Percentiles rank a stretch among this genome's conserved stretches.
Evolutionary conservation across 257 asterid genomes (phyloP).

Genomic region (Plectranthus barbatus): DNA sequence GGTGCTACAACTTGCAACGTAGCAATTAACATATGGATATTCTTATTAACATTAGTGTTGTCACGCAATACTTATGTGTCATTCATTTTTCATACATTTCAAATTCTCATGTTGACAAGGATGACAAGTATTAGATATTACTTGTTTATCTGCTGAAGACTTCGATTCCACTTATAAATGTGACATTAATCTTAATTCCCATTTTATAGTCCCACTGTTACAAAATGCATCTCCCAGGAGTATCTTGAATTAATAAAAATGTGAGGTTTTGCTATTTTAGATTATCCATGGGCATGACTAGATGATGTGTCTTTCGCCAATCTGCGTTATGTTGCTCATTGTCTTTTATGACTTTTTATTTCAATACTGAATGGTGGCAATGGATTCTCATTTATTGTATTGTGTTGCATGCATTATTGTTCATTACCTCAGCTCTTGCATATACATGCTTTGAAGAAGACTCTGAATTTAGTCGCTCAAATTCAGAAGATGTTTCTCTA

Average conservation of each 20-base stretch:
- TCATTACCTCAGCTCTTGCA: too few relatives aligned
- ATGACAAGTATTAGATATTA: background rate
- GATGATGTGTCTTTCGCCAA: conserved; percentile 93
- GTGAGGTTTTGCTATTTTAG: conserved; percentile 91
- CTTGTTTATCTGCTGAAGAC: background rate
- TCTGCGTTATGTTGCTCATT: conserved; percentile 90
- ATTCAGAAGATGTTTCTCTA: too few relatives aligned
- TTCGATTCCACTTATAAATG: background rate
- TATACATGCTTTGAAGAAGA: too few relatives aligned
- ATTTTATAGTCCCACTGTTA: conserved; percentile 73
- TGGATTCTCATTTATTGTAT: background rate
- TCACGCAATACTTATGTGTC: background rate
- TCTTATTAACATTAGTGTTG: background rate
- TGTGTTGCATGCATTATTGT: background rate
- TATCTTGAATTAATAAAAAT: conserved; percentile 60
- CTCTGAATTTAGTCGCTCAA: too few relatives aligned
- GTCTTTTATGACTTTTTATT: conserved; percentile 53
- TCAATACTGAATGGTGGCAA: background rate
- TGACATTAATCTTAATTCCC: background rate
- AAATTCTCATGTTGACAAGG: background rate
- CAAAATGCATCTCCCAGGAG: conserved; percentile 83
- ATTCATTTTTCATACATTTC: background rate
- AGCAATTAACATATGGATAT: background rate
- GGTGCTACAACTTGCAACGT: background rate
- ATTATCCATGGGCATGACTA: conserved; percentile 97